A percentile compares a stretch with the other conserved stretches of the same genome.
These are phyloP conservation scores for Dictyostelium capitatum DNA, from an alignment of 78 protist genomes.

Conservation along the genomic window DNA sequence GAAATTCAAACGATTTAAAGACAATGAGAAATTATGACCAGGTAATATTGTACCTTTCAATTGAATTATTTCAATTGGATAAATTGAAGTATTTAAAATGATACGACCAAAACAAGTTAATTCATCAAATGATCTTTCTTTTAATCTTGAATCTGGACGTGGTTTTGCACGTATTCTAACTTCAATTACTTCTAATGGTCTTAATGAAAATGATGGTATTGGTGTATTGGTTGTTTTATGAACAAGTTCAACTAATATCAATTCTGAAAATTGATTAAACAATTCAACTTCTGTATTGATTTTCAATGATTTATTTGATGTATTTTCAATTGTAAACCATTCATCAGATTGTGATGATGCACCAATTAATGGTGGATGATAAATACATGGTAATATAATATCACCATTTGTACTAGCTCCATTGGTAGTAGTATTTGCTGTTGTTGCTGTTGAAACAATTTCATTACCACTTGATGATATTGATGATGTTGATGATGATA, in stretches of 20 bases:
- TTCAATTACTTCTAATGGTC: slow-evolving; percentile 60
- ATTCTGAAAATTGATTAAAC: slow-evolving; percentile 30
- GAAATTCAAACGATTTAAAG: slow-evolving; percentile 36
- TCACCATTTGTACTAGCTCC: background rate
- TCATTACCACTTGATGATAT: background rate
- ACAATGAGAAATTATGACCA: slow-evolving; percentile 51
- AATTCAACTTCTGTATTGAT: slow-evolving; percentile 69
- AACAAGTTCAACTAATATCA: slow-evolving; percentile 15
- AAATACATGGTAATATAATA: slow-evolving; percentile 40
- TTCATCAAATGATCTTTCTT: slow-evolving; percentile 38
- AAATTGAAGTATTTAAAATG: slow-evolving; percentile 29
- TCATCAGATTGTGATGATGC: slow-evolving; percentile 54
- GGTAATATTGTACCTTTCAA: slow-evolving; percentile 39
- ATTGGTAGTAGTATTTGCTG: background rate
- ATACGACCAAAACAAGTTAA: slow-evolving; percentile 36
- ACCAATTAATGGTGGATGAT: slow-evolving; percentile 56
- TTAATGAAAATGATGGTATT: slow-evolving; percentile 58
- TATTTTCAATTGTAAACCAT: slow-evolving; percentile 83
- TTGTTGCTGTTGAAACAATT: background rate
- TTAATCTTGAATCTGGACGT: slow-evolving; percentile 35
- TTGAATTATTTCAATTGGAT: slow-evolving; percentile 59
- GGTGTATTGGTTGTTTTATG: slow-evolving; percentile 69
- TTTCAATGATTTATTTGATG: slow-evolving; percentile 46
- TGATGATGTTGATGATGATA: background rate
- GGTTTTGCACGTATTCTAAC: slow-evolving; percentile 68